Conservation (phyloP, 495 filamentous ascomycete genomes). For the Hyaloscypha variabilis region DNA sequence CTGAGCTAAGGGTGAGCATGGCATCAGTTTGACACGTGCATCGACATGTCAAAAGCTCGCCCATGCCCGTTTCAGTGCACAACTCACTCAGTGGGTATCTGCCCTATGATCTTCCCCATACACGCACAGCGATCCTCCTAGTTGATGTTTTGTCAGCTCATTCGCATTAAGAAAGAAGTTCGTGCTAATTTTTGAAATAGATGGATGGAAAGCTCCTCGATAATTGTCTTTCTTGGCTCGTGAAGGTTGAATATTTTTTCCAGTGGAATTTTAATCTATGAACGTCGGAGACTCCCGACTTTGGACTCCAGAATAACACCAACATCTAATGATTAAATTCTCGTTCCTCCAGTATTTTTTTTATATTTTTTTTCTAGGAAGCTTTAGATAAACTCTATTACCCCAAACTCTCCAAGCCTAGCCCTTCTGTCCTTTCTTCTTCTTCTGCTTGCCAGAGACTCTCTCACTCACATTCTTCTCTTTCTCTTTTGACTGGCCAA, state of each 20-base stretch:
- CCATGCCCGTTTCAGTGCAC: constrained; percentile 12
- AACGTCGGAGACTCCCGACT: constrained; percentile 10
- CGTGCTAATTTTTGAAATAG: constrained; percentile 15
- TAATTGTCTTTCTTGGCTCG: constrained; percentile 14
- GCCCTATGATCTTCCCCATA: neutral
- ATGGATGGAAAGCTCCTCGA: constrained; percentile 11
- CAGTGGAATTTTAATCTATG: constrained; percentile 14
- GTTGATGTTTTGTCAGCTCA: constrained; percentile 12
- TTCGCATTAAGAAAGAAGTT: constrained; percentile 14
- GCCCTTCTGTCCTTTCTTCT: constrained; percentile 24
- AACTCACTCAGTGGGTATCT: constrained; percentile 8
- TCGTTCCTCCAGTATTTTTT: constrained; percentile 13
- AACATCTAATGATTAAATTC: constrained; percentile 16
- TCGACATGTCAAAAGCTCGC: constrained; percentile 15
- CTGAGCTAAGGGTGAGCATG: too few species aligned
- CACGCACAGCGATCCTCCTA: constrained; percentile 11
- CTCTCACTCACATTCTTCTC: constrained; percentile 25
- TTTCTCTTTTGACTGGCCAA: constrained; percentile 21
- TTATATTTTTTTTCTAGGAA: constrained; percentile 2
- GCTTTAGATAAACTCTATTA: constrained; percentile 19
- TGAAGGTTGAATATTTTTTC: constrained; percentile 16
- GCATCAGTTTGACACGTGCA: constrained; percentile 11
- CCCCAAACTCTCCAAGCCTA: constrained; percentile 19
- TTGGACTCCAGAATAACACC: constrained; percentile 19
- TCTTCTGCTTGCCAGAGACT: constrained; percentile 25